Conservation (phyloP, 139 green algal genomes). For the Chlamydomonas sphaeroides region DNA sequence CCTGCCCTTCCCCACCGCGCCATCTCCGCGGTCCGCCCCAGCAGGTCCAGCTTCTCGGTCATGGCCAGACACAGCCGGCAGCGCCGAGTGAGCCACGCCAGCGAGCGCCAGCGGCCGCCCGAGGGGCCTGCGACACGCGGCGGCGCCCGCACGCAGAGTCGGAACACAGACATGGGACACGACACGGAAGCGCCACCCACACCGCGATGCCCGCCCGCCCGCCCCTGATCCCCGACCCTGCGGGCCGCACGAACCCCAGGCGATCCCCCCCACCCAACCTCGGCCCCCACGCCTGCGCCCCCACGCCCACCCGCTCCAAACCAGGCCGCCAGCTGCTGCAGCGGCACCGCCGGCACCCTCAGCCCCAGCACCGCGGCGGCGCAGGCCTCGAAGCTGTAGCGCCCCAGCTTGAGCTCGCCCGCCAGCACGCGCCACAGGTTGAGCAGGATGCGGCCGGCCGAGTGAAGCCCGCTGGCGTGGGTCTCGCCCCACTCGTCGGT, state of each 20-base stretch:
- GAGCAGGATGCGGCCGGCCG: conserved; percentile 90
- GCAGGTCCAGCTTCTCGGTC: conserved; percentile 90
- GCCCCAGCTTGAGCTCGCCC: conserved; percentile 83
- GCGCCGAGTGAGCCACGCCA: conserved; percentile 53
- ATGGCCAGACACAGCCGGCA: conserved; percentile 81
- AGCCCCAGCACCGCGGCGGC: conserved; percentile 84
- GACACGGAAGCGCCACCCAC: too few relatives aligned
- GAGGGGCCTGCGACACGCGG: conserved; percentile 37
- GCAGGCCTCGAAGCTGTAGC: conserved; percentile 87
- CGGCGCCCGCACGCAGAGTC: too few relatives aligned
- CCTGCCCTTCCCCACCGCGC: conserved; percentile 54
- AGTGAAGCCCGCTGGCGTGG: conserved; percentile 68
- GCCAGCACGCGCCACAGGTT: conserved; percentile 92
- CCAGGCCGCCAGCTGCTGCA: conserved; percentile 79
- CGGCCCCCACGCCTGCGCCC: neutral
- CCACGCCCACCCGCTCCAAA: conserved; percentile 66
- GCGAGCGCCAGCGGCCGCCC: conserved; percentile 62
- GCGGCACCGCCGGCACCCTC: conserved; percentile 76
- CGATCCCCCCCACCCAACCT: neutral
- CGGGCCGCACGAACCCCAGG: too few relatives aligned
- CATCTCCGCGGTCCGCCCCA: conserved; percentile 88
- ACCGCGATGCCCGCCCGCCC: too few relatives aligned
- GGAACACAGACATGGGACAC: too few relatives aligned
- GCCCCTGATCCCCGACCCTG: too few relatives aligned
- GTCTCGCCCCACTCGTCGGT: conserved; percentile 85